Evolutionary conservation across 495 filamentous ascomycete genomes (phyloP).

Genomic region (Elasticomyces elasticus): DNA sequence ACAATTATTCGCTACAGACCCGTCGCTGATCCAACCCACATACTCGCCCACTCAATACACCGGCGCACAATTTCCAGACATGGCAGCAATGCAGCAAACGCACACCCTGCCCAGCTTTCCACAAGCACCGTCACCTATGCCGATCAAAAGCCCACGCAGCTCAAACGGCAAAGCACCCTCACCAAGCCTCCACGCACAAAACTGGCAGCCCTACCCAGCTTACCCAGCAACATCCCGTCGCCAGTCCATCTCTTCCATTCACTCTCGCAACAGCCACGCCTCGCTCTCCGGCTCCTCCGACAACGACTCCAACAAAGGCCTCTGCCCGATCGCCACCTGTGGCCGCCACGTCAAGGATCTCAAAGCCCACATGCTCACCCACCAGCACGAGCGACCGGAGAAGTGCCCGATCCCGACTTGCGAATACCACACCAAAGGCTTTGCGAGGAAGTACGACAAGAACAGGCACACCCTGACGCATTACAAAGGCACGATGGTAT

Average conservation of each 20-base stretch:
- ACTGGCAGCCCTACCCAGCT: slow-evolving; percentile 32
- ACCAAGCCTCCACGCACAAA: slow-evolving; percentile 32
- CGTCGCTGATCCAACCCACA: slow-evolving; percentile 48
- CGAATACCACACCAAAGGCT: slow-evolving; percentile 92
- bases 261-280: slow-evolving; percentile 45
- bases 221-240: slow-evolving; percentile 40
- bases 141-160: slow-evolving; percentile 21
- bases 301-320: slow-evolving; percentile 53
- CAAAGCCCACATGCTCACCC: slow-evolving; percentile 93
- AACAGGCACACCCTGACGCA: slow-evolving; percentile 97
- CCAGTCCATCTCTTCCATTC: slow-evolving; percentile 47
- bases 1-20: slow-evolving; percentile 38
- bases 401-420: slow-evolving; percentile 93
- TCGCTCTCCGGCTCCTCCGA: slow-evolving; percentile 53
- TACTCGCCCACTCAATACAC: slow-evolving; percentile 24
- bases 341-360: slow-evolving; percentile 88
- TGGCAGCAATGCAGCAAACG: slow-evolving; percentile 24
- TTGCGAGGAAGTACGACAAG: slow-evolving; percentile 97
- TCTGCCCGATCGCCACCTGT: slow-evolving; percentile 77
- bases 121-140: slow-evolving; percentile 26
- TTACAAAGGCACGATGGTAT: slow-evolving; percentile 99
- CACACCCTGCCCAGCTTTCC: slow-evolving; percentile 20
- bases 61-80: slow-evolving; percentile 26
- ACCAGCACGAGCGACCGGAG: slow-evolving; percentile 85
- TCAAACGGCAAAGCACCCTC: slow-evolving; percentile 30